Evolutionary conservation across 108 stramenopile species (phyloP).

Genomic region (Pseudonitzschia pungens): DNA sequence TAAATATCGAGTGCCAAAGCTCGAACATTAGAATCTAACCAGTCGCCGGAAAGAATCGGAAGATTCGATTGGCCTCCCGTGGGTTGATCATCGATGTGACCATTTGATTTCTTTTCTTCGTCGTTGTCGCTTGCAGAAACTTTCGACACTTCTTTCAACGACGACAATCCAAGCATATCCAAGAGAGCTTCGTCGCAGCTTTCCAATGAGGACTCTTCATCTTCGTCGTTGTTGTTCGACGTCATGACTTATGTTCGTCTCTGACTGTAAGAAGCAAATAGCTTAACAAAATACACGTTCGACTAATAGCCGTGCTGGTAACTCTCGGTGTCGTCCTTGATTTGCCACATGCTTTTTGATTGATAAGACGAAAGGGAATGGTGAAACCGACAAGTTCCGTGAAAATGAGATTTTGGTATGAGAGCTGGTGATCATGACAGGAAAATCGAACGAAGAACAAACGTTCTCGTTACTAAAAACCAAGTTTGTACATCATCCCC

Average conservation of each 20-base stretch:
- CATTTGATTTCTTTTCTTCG: neutral
- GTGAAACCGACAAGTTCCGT: no score
- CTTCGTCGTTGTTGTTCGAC: constrained; percentile 17
- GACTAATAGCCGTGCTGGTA: no score
- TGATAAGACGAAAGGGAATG: no score
- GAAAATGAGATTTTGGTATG: no score
- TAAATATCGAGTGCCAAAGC: constrained; percentile 16
- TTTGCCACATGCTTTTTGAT: no score
- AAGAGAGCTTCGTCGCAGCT: constrained; percentile 59
- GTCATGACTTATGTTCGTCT: constrained; percentile 1
- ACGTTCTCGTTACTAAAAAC: no score
- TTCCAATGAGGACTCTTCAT: constrained; percentile 18
- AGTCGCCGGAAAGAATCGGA: neutral
- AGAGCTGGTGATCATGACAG: no score
- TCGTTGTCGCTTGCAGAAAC: constrained; percentile 21
- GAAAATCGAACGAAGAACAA: no score
- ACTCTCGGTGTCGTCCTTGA: no score
- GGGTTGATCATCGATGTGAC: neutral
- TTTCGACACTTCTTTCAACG: constrained; percentile 22
- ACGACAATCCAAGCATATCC: constrained; percentile 61
- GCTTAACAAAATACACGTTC: no score
- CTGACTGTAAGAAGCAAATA: no score
- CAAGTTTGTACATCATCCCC: no score
- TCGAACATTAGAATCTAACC: neutral
- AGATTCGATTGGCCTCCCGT: neutral